Evolutionary conservation across 352 stramenopile genomes (phyloP), one percentile per base, ranked within the genome.

Genomic region (Phytophthora pistaciae): DNA sequence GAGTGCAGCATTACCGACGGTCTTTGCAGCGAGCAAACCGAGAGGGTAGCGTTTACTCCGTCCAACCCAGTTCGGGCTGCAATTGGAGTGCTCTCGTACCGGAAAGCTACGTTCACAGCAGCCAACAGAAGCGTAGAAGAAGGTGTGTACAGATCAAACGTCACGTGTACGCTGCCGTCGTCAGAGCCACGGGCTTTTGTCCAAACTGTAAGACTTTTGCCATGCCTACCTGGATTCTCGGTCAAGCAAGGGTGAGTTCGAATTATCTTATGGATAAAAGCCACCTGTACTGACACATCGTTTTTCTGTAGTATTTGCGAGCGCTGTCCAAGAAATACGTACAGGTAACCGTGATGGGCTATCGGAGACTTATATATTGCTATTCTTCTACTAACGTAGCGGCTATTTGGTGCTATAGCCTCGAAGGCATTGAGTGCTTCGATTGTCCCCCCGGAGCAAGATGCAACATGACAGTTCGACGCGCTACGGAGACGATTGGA

Each of bases 381-480:
- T n/a, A n/a, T n/a, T n/a, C n/a, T n/a, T n/a, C n/a, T 29, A 29
- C 66, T 40, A 11, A 62, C 21, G 8, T 60, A 29, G 25, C 25
- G 10, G 54, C 0, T 66, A 3, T 57, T 18, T 31, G 1, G 53
- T 55, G 9, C 5, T 33, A 48, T 58, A 91, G 85, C 60, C 77
- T 93, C 72, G 82, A 93, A 36, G 85, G 85, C 0, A 10, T 80
- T 0, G 75, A 70, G 23, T 93, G 85, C 33, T 93, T 86, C 36
- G 65, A 82, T 20, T 93, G 85, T 27, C 85, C 85, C 0, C 57
- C 59, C 5, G 85, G 82, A 1, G 80, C 82, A 0, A 65, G 68
- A 8, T 93, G 85, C 36, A 90, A 80, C 20, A 78, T 83, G 59
- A 80, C 68, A 5, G 80, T 88, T 25, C 83, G 83, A 3, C 82